These are phyloP conservation scores for Serendipita sp. DNA, from an alignment of 768 basidiomycete genomes.

Conservation along the genomic window DNA sequence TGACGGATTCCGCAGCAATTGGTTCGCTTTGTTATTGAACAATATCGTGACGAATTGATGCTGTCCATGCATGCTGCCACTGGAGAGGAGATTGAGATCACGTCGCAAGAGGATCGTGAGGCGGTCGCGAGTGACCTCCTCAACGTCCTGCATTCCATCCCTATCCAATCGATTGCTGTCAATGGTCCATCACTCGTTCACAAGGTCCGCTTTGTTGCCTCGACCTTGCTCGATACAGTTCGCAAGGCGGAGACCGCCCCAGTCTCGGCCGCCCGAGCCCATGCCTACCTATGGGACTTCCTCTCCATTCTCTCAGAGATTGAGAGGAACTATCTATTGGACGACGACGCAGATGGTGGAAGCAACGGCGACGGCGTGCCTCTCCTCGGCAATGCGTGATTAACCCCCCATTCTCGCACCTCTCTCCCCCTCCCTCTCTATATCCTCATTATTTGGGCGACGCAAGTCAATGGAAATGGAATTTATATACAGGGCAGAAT, in stretches of 20 bases:
- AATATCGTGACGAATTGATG: constrained; percentile 77
- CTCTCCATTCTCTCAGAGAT: constrained; percentile 82
- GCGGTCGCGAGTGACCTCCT: constrained; percentile 76
- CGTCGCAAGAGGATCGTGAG: constrained; percentile 49
- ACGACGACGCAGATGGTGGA: constrained; percentile 8
- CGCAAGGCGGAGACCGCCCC: constrained; percentile 66
- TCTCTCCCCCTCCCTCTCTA: no score
- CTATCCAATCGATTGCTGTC: constrained; percentile 82
- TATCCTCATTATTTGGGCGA: no score
- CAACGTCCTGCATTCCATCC: constrained; percentile 75
- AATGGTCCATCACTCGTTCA: constrained; percentile 73
- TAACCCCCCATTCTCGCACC: background rate
- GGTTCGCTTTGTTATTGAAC: constrained; percentile 81
- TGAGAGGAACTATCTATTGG: constrained; percentile 61
- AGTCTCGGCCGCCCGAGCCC: constrained; percentile 66
- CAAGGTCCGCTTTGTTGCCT: constrained; percentile 88
- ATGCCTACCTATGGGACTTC: constrained; percentile 86
- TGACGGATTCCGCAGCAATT: constrained; percentile 46
- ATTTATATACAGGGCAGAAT: no score
- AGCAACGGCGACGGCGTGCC: constrained; percentile 2
- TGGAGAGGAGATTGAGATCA: constrained; percentile 27
- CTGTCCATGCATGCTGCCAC: constrained; percentile 46
- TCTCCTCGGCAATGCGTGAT: background rate
- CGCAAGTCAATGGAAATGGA: no score
- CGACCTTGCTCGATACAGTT: constrained; percentile 72